phyloP scores from a whole-genome alignment of 129 eudicot genomes.

The Erigeron canadensis region DNA sequence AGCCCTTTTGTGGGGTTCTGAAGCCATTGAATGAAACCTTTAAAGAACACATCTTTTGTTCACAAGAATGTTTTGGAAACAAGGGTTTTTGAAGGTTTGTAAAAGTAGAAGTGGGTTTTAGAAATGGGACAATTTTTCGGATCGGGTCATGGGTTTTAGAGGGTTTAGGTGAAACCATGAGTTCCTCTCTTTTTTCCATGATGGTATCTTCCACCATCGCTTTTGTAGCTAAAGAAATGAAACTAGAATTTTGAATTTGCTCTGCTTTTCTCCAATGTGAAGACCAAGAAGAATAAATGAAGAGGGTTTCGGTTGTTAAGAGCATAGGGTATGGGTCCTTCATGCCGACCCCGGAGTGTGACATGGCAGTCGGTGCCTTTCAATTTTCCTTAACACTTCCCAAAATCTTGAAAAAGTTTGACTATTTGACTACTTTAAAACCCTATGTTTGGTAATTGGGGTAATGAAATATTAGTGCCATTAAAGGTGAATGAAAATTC shows the following conservation, averaged over 20 bases:
- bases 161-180: constrained; percentile 22
- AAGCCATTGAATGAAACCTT: constrained; percentile 35
- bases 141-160: background rate
- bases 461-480: too few relatives aligned
- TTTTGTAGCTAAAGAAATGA: background rate
- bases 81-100: background rate
- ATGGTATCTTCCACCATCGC: constrained; percentile 18
- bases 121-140: constrained; percentile 6
- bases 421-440: too few relatives aligned
- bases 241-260: background rate
- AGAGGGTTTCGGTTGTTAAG: too few relatives aligned
- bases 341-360: too few relatives aligned
- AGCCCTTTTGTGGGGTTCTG: constrained; percentile 17
- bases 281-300: too few relatives aligned
- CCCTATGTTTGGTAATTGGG: too few relatives aligned
- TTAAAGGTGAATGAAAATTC: too few relatives aligned
- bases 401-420: too few relatives aligned
- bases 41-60: background rate
- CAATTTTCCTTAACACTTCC: too few relatives aligned
- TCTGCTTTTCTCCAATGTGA: too few relatives aligned
- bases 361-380: too few relatives aligned
- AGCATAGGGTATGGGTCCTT: too few relatives aligned
- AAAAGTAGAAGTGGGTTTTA: constrained; percentile 19
- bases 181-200: constrained; percentile 31
- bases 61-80: background rate